A percentile compares a stretch with the other conserved stretches of the same genome.
Evolutionary conservation across 2,329 filamentous ascomycete genomes (phyloP).

Genomic region (Parafenestella ontariensis): DNA sequence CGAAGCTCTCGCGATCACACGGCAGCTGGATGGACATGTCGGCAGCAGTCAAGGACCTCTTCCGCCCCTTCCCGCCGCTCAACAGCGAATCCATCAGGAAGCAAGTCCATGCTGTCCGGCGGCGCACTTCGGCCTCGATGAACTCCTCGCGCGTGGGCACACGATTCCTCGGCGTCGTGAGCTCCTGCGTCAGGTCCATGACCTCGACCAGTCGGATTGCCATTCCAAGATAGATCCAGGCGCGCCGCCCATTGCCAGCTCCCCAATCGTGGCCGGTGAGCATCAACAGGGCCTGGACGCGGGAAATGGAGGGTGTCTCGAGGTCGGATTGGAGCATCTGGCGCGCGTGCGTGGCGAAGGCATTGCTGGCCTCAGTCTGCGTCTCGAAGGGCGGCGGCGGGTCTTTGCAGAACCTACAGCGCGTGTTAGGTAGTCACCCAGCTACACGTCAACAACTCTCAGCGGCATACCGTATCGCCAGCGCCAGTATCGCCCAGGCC

Average conservation of each 20-base stretch:
- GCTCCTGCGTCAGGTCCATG: conserved; percentile 50
- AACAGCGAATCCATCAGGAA: conserved; percentile 53
- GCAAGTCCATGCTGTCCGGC: conserved; percentile 52
- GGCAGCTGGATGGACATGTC: conserved; percentile 51
- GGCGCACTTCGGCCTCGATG: conserved; percentile 50
- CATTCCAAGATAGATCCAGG: conserved; percentile 53
- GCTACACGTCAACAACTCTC: neutral
- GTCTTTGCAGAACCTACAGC: conserved; percentile 45
- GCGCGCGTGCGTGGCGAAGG: conserved; percentile 50
- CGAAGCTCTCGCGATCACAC: conserved; percentile 49
- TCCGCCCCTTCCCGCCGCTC: conserved; percentile 51
- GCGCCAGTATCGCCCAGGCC: conserved; percentile 52
- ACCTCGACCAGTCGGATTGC: conserved; percentile 51
- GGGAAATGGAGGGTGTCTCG: conserved; percentile 49
- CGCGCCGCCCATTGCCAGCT: conserved; percentile 52
- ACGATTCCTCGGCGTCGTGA: conserved; percentile 37
- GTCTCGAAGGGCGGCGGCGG: conserved; percentile 45
- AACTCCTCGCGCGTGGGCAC: conserved; percentile 49
- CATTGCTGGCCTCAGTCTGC: conserved; percentile 51
- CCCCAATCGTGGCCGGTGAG: conserved; percentile 56
- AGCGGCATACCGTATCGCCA: conserved; percentile 45
- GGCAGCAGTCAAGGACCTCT: conserved; percentile 40
- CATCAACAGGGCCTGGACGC: conserved; percentile 52
- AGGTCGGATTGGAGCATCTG: conserved; percentile 51
- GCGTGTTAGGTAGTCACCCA: conserved; percentile 1